Evolutionary conservation across 805 yeast species (phyloP), one percentile per base, ranked within the genome.

Genomic region (Peterozyma xylosa): DNA sequence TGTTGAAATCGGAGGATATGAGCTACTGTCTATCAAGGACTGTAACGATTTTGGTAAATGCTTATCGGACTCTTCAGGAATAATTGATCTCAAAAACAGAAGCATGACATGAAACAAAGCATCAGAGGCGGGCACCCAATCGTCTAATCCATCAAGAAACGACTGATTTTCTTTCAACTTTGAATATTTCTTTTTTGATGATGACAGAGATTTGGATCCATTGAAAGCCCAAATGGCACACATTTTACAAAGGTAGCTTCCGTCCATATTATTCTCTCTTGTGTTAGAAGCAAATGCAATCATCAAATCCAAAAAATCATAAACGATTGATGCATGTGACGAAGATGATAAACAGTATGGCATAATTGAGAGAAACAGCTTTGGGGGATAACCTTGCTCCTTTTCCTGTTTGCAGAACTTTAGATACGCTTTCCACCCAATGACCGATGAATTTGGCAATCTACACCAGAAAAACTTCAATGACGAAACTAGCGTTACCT

Each of bases 191-290:
- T 40, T 37, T 11, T 36, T 1, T 10, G 40, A 21, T 2, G 47
- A 37, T 15, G 49, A 39, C 11, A 52, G 54, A 27, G 60, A 53
- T 14, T 42, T 33, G 11, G 58, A 57, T 1, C 73, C 70, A 41
- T 78, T 74, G 54, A 89, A 89, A 0, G 96, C 97, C 96, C 96
- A 89, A 18, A 86, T 64, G 7, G 91, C 90, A 35, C 91, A 82
- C 78, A 89, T 74, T 51, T 85, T 81, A 11, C 93, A 72, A 14
- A 89, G 73, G 56, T 86, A 87, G 39, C 89, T 71, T 0, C 93
- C 95, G 54, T 86, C 78, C 70, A 89, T 65, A 54, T 83, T 79
- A 55, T 88, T 87, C 36, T 79, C 76, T 53, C 80, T 83, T 3
- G 95, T 79, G 61, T 87, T 85, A 9, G 95, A 78, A 0, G 95